Conservation (phyloP, 2,329 filamentous ascomycete genomes). For the Phoma herbarum region DNA sequence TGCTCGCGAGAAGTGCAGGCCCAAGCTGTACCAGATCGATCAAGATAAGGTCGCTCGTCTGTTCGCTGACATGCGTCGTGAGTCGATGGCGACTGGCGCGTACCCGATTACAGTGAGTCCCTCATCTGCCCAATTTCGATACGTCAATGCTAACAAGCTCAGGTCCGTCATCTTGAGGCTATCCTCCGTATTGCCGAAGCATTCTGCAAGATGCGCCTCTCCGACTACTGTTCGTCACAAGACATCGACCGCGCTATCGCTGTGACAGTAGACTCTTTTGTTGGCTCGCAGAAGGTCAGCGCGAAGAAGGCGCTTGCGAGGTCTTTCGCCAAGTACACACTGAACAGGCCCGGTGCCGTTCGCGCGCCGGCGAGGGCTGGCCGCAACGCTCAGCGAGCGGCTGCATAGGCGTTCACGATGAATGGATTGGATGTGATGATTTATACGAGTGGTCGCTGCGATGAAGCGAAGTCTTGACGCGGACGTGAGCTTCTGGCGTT, state of each 20-base stretch:
- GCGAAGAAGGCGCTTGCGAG: conserved; percentile 95
- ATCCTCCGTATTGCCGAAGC: conserved; percentile 95
- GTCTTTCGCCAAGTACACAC: conserved; percentile 91
- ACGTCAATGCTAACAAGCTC: conserved; percentile 26
- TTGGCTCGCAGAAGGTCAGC: conserved; percentile 95
- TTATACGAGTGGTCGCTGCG: not conserved
- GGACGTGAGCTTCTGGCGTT: conserved; percentile 1
- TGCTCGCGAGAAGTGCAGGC: conserved; percentile 84
- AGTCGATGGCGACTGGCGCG: conserved; percentile 90
- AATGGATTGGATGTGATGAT: not conserved
- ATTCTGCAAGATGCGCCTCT: conserved; percentile 98
- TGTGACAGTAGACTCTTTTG: conserved; percentile 95
- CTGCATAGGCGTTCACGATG: conserved; percentile 21
- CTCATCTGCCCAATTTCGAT: not conserved
- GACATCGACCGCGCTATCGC: conserved; percentile 98
- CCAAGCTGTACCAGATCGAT: conserved; percentile 96
- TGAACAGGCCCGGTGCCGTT: conserved; percentile 56
- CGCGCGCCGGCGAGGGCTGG: conserved; percentile 36
- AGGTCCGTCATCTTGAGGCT: conserved; percentile 97
- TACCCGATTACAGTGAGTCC: conserved; percentile 93
- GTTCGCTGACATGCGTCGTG: conserved; percentile 94
- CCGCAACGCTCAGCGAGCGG: conserved; percentile 42
- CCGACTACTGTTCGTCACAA: conserved; percentile 86
- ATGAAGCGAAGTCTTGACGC: not conserved
- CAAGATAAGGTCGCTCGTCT: conserved; percentile 94